These are phyloP conservation scores for Scleroderma citrinum DNA, from an alignment of 768 basidiomycete species.

Conservation along the genomic window DNA sequence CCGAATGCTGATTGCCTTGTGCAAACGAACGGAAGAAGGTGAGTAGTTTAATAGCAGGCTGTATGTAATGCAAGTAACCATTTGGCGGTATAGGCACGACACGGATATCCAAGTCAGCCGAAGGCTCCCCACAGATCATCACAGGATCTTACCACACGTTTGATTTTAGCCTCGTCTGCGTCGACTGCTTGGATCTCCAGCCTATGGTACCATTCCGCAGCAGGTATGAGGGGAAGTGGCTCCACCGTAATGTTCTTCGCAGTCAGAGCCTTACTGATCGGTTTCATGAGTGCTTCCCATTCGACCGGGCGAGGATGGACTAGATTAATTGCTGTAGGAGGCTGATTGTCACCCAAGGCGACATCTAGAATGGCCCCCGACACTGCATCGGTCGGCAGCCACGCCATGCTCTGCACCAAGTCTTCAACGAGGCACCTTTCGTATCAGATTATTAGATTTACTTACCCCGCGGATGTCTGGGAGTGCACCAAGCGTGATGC, in stretches of 20 bases:
- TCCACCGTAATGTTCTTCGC: constrained; percentile 6
- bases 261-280: constrained; percentile 15
- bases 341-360: constrained; percentile 16
- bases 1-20: constrained; percentile 9
- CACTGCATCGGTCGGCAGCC: constrained; percentile 27
- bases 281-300: constrained; percentile 20
- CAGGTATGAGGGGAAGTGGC: constrained; percentile 27
- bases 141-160: constrained; percentile 25
- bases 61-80: neutral
- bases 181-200: constrained; percentile 11
- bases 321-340: constrained; percentile 22
- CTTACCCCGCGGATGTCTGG: constrained; percentile 27
- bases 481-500: constrained; percentile 23
- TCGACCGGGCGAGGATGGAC: constrained; percentile 30
- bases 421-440: neutral
- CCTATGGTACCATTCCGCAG: constrained; percentile 29
- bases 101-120: constrained; percentile 7
- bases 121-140: constrained; percentile 38
- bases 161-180: constrained; percentile 18
- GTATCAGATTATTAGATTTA: neutral
- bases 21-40: constrained; percentile 21
- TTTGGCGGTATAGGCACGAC: too few relatives aligned
- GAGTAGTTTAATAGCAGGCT: constrained; percentile 31
- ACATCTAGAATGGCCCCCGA: constrained; percentile 23
- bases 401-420: constrained; percentile 17